A percentile compares a stretch with the other conserved stretches of the same genome.
Evolutionary conservation across 495 filamentous ascomycete genomes (phyloP).

Genomic region (Rusavskia elegans): DNA sequence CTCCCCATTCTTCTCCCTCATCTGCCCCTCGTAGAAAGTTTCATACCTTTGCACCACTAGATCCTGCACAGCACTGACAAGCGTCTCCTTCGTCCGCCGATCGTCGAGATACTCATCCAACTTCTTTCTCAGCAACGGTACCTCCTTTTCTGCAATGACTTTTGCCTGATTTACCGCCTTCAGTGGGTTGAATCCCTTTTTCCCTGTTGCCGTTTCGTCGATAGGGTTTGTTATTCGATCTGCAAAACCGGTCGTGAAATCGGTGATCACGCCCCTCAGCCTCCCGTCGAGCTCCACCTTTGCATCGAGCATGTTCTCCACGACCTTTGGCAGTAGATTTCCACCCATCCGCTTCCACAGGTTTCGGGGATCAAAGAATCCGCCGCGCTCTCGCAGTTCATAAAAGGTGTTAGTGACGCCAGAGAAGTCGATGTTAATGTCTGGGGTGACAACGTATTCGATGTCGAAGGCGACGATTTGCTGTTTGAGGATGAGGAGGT

Average conservation of each 20-base stretch:
- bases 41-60: conserved; percentile 44
- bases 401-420: conserved; percentile 65
- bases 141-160: conserved; percentile 34
- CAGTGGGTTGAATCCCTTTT: conserved; percentile 15
- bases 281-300: conserved; percentile 69
- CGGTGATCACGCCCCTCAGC: conserved; percentile 61
- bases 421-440: conserved; percentile 60
- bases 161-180: conserved; percentile 21
- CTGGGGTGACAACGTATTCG: conserved; percentile 56
- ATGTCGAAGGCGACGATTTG: conserved; percentile 89
- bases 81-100: conserved; percentile 41
- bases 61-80: conserved; percentile 45
- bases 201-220: conserved; percentile 9
- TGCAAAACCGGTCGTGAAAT: conserved; percentile 51
- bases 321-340: conserved; percentile 41
- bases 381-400: conserved; percentile 52
- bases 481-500: conserved; percentile 79
- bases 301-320: conserved; percentile 58
- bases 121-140: conserved; percentile 31
- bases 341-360: conserved; percentile 43
- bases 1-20: conserved; percentile 28
- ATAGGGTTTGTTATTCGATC: conserved; percentile 31
- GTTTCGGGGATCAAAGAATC: conserved; percentile 50
- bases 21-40: conserved; percentile 39
- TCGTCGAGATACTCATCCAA: conserved; percentile 45